Base-by-base conservation (phyloP, 352 stramenopile genomes). In the Globisporangium polare region DNA sequence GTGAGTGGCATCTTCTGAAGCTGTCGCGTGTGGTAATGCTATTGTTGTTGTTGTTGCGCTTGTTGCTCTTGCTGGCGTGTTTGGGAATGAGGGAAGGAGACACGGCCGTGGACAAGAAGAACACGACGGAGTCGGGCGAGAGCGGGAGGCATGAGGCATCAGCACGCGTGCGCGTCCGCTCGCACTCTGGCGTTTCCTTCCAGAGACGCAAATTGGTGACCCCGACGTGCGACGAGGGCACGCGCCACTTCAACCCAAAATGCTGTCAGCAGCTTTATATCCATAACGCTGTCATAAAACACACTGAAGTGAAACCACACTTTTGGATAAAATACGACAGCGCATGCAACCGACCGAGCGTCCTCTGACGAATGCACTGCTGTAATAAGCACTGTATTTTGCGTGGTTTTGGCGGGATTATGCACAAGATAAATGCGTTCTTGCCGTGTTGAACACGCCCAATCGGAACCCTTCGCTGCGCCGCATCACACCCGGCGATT, bases 1-100 rank as follows among this genome's bases (percentile, higher is more conserved):
- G 54, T 41, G 15, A 61, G 45, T 39, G 54, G 54, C 54, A 61
- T 61, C n/a, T 53, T 61, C 8, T 24, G n/a, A 15, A 26, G 37
- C 12, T 39, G 33, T 55, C 42, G 37, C 37, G 37, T n/a, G 13
- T 18, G 39, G 7, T 39, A 39, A 13, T 35, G 33, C 22, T 37
- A 20, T 10, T 22, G 20, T 13, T 47, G 26, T 10, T 50, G 27
- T 31, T 49, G 39, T 9, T 52, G 41, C 7, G 39, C 17, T 6
- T 12, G 53, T 39, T 29, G 17, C n/a, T n/a, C n/a, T n/a, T n/a
- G 17, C 18, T 42, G 54, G 54, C 41, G 54, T 61, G 54, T 61
- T 61, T 22, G 54, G 15, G 27, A 61, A 43, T 61, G 53, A 60
- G 24, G 17, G 10, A 12, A 33, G 5, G 12, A 26, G 26, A 5